Percentiles rank a stretch among this genome's conserved stretches.
Conservation (phyloP, 2,329 filamentous ascomycete genomes). For the Aureobasidium sp. region DNA sequence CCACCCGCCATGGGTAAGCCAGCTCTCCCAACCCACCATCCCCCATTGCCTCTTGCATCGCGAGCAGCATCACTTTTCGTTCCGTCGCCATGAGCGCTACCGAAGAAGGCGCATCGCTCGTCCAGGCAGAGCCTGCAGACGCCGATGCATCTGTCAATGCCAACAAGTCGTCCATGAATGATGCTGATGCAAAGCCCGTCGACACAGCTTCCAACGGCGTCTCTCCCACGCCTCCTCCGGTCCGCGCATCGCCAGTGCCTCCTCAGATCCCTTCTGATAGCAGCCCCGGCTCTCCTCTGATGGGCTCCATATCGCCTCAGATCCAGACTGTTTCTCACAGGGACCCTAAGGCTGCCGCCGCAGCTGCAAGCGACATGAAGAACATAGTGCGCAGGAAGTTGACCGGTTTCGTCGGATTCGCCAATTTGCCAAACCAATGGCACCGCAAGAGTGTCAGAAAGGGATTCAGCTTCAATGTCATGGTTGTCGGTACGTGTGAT, state of each 20-base stretch:
- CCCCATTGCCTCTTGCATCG: conserved; percentile 9
- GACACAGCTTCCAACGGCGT: conserved; percentile 40
- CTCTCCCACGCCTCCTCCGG: conserved; percentile 35
- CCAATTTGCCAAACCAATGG: conserved; percentile 99
- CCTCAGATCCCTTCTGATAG: conserved; percentile 39
- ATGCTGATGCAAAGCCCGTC: conserved; percentile 18
- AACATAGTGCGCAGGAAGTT: conserved; percentile 98
- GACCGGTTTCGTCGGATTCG: conserved; percentile 97
- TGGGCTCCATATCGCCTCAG: conserved; percentile 37
- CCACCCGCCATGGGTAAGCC: conserved; percentile 16
- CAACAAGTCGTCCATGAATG: conserved; percentile 6
- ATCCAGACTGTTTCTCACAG: conserved; percentile 58
- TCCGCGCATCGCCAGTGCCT: conserved; percentile 42
- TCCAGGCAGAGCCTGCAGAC: neutral
- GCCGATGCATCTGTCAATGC: neutral
- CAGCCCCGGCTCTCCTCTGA: conserved; percentile 48
- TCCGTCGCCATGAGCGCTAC: conserved; percentile 8
- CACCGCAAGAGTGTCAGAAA: conserved; percentile 99
- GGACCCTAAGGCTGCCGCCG: conserved; percentile 52
- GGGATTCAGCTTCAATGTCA: conserved; percentile 99
- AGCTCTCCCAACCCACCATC: conserved; percentile 8
- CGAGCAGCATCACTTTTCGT: neutral
- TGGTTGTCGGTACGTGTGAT: conserved; percentile 86
- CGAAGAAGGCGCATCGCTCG: conserved; percentile 8
- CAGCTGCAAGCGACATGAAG: conserved; percentile 54